These are phyloP conservation scores for Aspergillus calidoustus DNA, from an alignment of 2,329 filamentous ascomycete genomes.

Conservation along the genomic window DNA sequence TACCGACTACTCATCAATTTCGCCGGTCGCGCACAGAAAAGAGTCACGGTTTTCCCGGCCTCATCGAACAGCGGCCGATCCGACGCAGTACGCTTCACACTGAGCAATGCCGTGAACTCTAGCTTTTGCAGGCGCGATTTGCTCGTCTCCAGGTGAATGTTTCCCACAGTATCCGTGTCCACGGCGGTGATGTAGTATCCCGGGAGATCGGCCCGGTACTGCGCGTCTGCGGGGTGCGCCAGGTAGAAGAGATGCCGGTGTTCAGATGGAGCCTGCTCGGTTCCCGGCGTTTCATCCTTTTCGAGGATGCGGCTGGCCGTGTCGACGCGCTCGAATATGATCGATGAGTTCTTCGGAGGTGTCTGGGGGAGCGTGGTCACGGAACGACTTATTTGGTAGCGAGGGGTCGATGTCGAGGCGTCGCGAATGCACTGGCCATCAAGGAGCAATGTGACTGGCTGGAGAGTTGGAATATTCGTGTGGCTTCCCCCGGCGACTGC, in stretches of 20 bases:
- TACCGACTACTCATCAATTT: constrained; percentile 18
- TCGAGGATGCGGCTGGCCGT: background rate
- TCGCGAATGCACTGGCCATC: background rate
- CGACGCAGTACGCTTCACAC: background rate
- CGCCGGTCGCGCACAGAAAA: constrained; percentile 12
- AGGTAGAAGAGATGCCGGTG: constrained; percentile 19
- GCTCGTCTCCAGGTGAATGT: constrained; percentile 20
- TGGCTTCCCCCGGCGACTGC: background rate
- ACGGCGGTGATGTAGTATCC: constrained; percentile 23
- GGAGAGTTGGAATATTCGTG: background rate
- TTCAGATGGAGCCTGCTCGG: background rate
- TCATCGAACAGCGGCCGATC: constrained; percentile 12
- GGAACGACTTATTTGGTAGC: background rate
- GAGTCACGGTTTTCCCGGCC: background rate
- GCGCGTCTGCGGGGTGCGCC: constrained; percentile 22
- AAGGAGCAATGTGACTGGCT: background rate
- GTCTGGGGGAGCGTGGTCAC: background rate
- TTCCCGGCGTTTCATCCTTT: background rate
- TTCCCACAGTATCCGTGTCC: constrained; percentile 2
- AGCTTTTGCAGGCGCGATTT: constrained; percentile 11
- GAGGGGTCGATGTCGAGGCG: background rate
- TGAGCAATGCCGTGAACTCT: constrained; percentile 12
- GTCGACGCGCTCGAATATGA: background rate
- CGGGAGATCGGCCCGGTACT: constrained; percentile 24
- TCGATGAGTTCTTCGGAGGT: background rate